Percentiles rank a stretch among this genome's conserved stretches.
Evolutionary conservation across 257 asterid species (phyloP).

Genomic region (Oldenlandia corymbosa): DNA sequence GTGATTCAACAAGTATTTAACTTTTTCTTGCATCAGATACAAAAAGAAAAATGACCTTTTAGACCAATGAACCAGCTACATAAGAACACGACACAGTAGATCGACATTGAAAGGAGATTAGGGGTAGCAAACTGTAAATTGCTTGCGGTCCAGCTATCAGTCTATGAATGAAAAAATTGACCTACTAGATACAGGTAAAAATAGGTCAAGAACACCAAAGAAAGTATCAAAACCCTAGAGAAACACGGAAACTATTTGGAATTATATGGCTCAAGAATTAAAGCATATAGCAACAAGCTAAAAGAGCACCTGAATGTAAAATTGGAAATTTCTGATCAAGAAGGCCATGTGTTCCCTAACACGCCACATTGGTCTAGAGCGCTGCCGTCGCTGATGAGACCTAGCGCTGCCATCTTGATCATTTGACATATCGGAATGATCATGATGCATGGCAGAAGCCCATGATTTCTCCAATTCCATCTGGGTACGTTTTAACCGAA

Average conservation of each 20-base stretch:
- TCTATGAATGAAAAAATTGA: too few relatives aligned
- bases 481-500: conserved; percentile 84
- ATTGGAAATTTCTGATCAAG: conserved; percentile 90
- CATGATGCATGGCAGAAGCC: conserved; percentile 97
- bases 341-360: conserved; percentile 98
- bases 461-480: conserved; percentile 97
- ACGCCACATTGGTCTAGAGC: conserved; percentile 89
- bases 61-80: background rate
- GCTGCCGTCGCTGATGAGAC: conserved; percentile 72
- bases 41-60: too few relatives aligned
- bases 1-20: background rate
- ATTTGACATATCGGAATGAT: conserved; percentile 72
- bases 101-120: background rate
- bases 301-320: conserved; percentile 89
- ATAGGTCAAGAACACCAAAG: background rate
- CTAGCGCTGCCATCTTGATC: conserved; percentile 37
- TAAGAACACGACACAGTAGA: background rate
- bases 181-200: too few relatives aligned
- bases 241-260: too few relatives aligned
- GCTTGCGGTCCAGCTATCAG: background rate
- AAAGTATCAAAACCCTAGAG: background rate
- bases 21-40: too few relatives aligned
- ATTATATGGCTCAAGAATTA: too few relatives aligned
- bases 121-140: too few relatives aligned
- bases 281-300: too few relatives aligned